Evolutionary conservation across 2,329 filamentous ascomycete species (phyloP).

Genomic region (Fusarium mexicanum): DNA sequence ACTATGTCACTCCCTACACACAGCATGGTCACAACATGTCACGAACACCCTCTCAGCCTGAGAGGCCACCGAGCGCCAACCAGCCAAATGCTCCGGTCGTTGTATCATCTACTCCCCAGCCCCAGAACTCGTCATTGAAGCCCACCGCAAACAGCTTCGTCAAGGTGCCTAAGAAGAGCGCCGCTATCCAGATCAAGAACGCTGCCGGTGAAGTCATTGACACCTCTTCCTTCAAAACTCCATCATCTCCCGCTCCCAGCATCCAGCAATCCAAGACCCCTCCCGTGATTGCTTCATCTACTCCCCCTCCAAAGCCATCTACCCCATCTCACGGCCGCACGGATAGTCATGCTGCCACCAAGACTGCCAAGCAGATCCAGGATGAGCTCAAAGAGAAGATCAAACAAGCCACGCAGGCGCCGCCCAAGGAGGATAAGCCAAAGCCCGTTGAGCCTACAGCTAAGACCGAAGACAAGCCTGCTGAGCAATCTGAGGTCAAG

Average conservation of each 20-base stretch:
- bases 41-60: constrained; percentile 82
- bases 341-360: constrained; percentile 73
- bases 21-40: constrained; percentile 78
- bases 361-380: constrained; percentile 83
- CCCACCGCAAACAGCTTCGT: constrained; percentile 56
- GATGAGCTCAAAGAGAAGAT: constrained; percentile 86
- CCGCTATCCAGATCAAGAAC: constrained; percentile 85
- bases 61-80: constrained; percentile 72
- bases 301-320: constrained; percentile 80
- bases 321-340: constrained; percentile 75
- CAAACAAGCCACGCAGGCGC: constrained; percentile 64
- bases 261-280: constrained; percentile 70
- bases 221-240: constrained; percentile 68
- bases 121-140: constrained; percentile 69
- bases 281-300: constrained; percentile 78
- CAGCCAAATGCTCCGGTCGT: constrained; percentile 67
- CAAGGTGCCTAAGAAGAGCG: constrained; percentile 70
- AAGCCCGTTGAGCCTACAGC: constrained; percentile 32
- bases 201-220: constrained; percentile 81
- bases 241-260: constrained; percentile 65
- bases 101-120: constrained; percentile 70
- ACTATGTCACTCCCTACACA: constrained; percentile 54
- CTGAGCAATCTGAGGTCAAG: constrained; percentile 15
- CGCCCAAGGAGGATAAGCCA: constrained; percentile 46
- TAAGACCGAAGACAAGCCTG: constrained; percentile 49